A percentile compares a stretch with the other conserved stretches of the same genome.
Conservation (phyloP, 306 rosid genomes). For the Gynostemma pentaphyllum region DNA sequence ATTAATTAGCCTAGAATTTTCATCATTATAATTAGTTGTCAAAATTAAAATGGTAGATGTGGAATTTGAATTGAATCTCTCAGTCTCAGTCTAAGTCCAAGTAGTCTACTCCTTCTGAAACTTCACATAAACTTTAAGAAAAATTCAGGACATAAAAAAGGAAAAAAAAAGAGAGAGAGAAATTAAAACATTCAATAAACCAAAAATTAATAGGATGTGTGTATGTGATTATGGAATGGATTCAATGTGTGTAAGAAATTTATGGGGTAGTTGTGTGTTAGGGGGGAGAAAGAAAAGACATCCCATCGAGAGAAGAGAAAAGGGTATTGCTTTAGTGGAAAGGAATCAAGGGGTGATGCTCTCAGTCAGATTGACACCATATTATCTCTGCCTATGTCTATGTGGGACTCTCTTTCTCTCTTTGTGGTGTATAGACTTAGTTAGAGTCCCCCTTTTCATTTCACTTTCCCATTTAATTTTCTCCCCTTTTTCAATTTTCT, state of each 20-base stretch:
- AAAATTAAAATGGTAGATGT: too few relatives aligned
- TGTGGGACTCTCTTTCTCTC: conserved; percentile 5
- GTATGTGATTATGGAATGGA: too few relatives aligned
- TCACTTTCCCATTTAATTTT: background rate
- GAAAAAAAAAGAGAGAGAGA: background rate
- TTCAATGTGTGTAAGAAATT: background rate
- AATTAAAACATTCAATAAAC: background rate
- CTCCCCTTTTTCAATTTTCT: background rate
- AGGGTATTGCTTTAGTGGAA: conserved; percentile 1
- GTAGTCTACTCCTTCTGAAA: too few relatives aligned
- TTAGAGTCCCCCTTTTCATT: background rate
- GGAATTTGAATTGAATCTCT: too few relatives aligned
- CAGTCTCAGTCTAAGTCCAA: too few relatives aligned
- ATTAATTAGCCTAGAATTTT: too few relatives aligned
- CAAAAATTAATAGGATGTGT: background rate
- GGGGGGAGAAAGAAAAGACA: background rate
- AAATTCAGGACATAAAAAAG: background rate
- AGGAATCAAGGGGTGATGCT: background rate
- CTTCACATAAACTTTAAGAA: too few relatives aligned
- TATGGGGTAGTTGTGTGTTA: background rate
- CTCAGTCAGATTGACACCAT: background rate
- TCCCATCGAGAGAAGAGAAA: background rate
- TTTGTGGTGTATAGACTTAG: background rate
- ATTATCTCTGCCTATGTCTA: background rate
- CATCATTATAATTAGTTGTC: too few relatives aligned